Conservation (phyloP, 2,329 filamentous ascomycete genomes). For the Penicillium freii region DNA sequence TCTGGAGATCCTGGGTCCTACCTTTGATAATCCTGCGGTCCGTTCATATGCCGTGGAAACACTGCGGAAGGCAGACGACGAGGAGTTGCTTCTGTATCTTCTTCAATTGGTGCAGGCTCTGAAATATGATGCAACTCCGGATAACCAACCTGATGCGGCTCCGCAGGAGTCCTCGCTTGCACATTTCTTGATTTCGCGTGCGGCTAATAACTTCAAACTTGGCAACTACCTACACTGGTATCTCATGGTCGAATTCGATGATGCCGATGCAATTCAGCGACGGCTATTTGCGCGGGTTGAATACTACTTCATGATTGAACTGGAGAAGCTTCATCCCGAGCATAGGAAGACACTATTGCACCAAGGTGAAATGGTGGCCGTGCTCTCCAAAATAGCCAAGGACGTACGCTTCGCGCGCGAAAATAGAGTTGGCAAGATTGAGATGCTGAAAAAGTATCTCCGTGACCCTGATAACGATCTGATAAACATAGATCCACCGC, state of each 20-base stretch:
- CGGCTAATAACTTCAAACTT: conserved; percentile 81
- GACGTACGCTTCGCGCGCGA: conserved; percentile 81
- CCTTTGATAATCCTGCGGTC: conserved; percentile 83
- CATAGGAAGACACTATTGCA: conserved; percentile 73
- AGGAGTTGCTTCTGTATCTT: conserved; percentile 86
- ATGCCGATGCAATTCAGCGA: conserved; percentile 71
- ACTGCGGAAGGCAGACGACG: conserved; percentile 84
- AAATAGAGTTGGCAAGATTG: conserved; percentile 74
- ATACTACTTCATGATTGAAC: conserved; percentile 90
- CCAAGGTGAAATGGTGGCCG: conserved; percentile 84
- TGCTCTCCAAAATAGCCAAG: conserved; percentile 83
- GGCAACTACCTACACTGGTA: conserved; percentile 99
- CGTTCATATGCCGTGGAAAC: conserved; percentile 91
- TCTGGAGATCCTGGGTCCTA: conserved; percentile 86
- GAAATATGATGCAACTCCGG: conserved; percentile 80
- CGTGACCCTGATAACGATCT: conserved; percentile 90
- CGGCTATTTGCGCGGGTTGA: conserved; percentile 90
- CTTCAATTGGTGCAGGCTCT: conserved; percentile 93
- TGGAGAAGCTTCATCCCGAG: conserved; percentile 72
- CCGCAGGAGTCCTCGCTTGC: conserved; percentile 79
- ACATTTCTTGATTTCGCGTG: conserved; percentile 82
- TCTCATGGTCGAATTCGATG: conserved; percentile 94
- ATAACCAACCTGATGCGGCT: conserved; percentile 60
- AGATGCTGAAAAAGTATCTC: conserved; percentile 78
- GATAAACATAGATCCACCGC: conserved; percentile 73